phyloP scores from a whole-genome alignment of 805 yeast genomes.

The Wickerhamiella domercqiae region DNA sequence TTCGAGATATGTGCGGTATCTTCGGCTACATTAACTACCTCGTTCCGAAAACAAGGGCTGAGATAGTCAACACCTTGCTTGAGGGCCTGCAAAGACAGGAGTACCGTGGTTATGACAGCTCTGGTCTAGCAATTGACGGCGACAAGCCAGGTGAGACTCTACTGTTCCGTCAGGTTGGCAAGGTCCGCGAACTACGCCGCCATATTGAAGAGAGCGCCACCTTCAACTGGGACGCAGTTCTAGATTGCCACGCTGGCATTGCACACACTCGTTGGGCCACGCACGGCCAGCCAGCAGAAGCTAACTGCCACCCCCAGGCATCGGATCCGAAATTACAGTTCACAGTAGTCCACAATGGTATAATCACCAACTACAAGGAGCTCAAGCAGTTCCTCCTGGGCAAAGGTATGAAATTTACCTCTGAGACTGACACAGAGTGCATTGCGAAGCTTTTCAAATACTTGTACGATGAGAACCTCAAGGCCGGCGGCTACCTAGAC shows the following conservation, averaged over 20 bases:
- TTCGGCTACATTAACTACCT: slow-evolving; percentile 95
- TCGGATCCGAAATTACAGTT: slow-evolving; percentile 75
- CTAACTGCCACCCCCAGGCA: slow-evolving; percentile 92
- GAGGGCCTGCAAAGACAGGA: slow-evolving; percentile 68
- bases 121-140: slow-evolving; percentile 93
- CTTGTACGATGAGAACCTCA: slow-evolving; percentile 71
- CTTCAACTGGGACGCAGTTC: slow-evolving; percentile 36
- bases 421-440: slow-evolving; percentile 96
- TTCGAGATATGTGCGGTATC: slow-evolving; percentile 68
- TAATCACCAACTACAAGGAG: slow-evolving; percentile 88
- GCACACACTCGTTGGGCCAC: slow-evolving; percentile 99
- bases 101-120: slow-evolving; percentile 96
- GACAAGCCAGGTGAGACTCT: slow-evolving; percentile 56
- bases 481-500: slow-evolving; percentile 42
- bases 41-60: slow-evolving; percentile 84
- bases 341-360: slow-evolving; percentile 93
- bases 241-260: slow-evolving; percentile 82
- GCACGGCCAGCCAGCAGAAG: slow-evolving; percentile 79
- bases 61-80: slow-evolving; percentile 72
- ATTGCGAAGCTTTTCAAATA: slow-evolving; percentile 92
- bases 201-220: slow-evolving; percentile 34
- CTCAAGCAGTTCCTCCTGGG: slow-evolving; percentile 64
- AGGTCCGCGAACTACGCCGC: slow-evolving; percentile 68
- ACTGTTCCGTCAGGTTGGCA: slow-evolving; percentile 77
- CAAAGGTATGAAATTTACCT: slow-evolving; percentile 71